phyloP scores from a whole-genome alignment of 208 protist genomes.

The Leishmania turanica region DNA sequence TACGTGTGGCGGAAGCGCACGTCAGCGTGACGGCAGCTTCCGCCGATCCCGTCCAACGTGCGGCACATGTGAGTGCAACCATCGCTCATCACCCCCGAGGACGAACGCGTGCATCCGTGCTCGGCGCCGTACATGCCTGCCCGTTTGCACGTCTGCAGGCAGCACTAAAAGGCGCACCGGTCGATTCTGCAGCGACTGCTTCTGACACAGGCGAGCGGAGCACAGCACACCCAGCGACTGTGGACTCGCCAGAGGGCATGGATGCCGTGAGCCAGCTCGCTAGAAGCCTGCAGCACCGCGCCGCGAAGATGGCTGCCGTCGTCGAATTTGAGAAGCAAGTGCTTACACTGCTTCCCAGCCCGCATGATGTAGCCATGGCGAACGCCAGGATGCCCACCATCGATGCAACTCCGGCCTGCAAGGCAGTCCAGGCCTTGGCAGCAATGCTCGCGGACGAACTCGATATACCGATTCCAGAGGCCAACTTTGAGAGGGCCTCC shows the following conservation, averaged over 20 bases:
- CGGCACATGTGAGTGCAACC: not conserved
- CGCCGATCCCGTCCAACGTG: not conserved
- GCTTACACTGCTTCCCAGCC: not conserved
- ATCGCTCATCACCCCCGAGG: not conserved
- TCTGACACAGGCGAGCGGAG: not conserved
- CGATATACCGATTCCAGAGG: not conserved
- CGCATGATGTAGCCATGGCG: not conserved
- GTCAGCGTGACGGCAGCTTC: not conserved
- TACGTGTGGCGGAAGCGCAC: not conserved
- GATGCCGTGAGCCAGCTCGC: not conserved
- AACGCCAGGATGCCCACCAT: not conserved
- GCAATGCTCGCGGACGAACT: not conserved
- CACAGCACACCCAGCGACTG: not conserved
- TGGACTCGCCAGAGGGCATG: not conserved
- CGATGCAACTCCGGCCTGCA: not conserved
- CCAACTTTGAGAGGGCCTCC: not conserved
- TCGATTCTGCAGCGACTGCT: not conserved
- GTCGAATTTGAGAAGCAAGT: not conserved
- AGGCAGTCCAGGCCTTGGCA: not conserved
- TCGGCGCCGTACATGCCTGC: not conserved
- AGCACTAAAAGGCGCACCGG: not conserved
- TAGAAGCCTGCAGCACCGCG: not conserved
- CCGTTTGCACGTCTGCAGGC: not conserved
- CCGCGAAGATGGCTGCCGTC: not conserved
- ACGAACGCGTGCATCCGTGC: not conserved